A percentile compares a stretch with the other conserved stretches of the same genome.
Evolutionary conservation across 139 green algal genomes (phyloP).

Genomic region (Pleodorina starrii): DNA sequence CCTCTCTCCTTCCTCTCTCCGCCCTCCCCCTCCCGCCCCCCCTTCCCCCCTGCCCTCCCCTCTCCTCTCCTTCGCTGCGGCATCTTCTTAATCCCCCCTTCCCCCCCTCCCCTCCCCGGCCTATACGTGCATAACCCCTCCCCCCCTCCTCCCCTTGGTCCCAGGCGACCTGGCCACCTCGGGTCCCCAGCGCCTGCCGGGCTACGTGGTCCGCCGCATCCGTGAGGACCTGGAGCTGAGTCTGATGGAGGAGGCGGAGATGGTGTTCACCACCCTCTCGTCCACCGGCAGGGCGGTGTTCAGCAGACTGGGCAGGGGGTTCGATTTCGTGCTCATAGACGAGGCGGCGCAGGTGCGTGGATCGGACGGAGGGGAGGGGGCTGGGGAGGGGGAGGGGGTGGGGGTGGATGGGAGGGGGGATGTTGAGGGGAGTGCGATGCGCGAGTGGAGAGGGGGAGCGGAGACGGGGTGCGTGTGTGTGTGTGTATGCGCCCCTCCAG

Average conservation of each 20-base stretch:
- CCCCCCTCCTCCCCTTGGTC: not conserved
- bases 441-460: not conserved
- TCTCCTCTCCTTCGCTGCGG: too few species aligned
- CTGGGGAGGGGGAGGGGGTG: not conserved
- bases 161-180: slow-evolving; percentile 29
- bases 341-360: slow-evolving; percentile 85
- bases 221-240: slow-evolving; percentile 60
- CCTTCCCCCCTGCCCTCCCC: not conserved
- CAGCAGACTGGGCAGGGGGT: slow-evolving; percentile 56
- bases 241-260: slow-evolving; percentile 77
- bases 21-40: not conserved
- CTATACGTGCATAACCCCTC: too few species aligned
- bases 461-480: not conserved
- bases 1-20: too few species aligned
- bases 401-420: not conserved
- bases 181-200: not conserved
- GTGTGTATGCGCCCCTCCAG: not conserved
- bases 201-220: slow-evolving; percentile 37
- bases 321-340: slow-evolving; percentile 91
- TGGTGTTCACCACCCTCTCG: slow-evolving; percentile 91
- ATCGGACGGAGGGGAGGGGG: not conserved
- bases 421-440: not conserved
- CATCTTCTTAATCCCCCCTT: too few species aligned
- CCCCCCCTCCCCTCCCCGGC: not conserved
- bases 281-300: slow-evolving; percentile 72